Conservation (phyloP, 768 basidiomycete species). For the Russula earlei region DNA sequence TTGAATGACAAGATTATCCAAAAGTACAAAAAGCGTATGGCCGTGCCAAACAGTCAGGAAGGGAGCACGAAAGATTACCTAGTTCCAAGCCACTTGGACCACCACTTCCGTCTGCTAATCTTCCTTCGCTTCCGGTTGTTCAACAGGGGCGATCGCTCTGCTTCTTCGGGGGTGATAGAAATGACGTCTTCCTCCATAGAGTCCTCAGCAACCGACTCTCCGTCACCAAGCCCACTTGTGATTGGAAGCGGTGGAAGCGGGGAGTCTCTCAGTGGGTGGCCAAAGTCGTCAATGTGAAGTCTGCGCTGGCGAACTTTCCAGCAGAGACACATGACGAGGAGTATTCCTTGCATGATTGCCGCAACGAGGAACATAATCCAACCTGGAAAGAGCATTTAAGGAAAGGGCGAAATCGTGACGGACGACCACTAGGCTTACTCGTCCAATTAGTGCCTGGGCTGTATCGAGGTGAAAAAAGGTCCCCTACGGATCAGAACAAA, state of each 20-base stretch:
- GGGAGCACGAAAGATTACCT: neutral
- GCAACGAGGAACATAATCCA: conserved; percentile 79
- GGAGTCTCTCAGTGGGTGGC: conserved; percentile 36
- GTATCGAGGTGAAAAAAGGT: neutral
- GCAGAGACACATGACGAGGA: conserved; percentile 75
- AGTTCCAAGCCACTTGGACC: conserved; percentile 1
- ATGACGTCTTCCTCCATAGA: conserved; percentile 18
- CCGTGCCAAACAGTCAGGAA: neutral
- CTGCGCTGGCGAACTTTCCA: conserved; percentile 76
- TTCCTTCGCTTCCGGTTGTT: conserved; percentile 1
- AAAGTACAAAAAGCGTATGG: neutral
- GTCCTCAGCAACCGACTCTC: conserved; percentile 14
- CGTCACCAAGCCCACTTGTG: conserved; percentile 13
- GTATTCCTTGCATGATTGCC: conserved; percentile 71
- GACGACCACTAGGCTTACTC: conserved; percentile 35
- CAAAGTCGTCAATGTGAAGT: conserved; percentile 85
- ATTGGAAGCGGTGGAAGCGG: conserved; percentile 16
- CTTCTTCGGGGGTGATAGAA: conserved; percentile 5
- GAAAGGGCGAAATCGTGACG: neutral
- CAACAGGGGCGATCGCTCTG: conserved; percentile 5
- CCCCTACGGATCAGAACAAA: neutral
- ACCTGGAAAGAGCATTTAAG: conserved; percentile 34
- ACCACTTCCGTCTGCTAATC: conserved; percentile 4
- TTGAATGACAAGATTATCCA: no score
- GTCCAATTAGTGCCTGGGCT: conserved; percentile 83